These are phyloP conservation scores for Penstemon davidsonii DNA, from an alignment of 257 asterid species.

Conservation along the genomic window DNA sequence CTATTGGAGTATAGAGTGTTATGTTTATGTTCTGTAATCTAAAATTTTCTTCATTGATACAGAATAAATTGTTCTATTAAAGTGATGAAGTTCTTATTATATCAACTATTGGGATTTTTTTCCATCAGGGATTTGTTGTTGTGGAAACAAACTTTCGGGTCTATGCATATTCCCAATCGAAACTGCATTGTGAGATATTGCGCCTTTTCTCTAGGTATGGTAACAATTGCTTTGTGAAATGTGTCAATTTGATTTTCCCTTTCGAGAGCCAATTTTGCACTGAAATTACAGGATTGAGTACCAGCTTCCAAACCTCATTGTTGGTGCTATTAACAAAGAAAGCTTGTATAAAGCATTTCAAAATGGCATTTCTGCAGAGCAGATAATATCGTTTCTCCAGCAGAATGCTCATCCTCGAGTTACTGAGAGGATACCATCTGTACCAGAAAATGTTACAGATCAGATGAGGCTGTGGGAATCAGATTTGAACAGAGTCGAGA, in stretches of 20 bases:
- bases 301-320: slow-evolving; percentile 97
- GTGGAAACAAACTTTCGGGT: slow-evolving; percentile 94
- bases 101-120: slow-evolving; percentile 7
- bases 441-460: slow-evolving; percentile 96
- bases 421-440: slow-evolving; percentile 76
- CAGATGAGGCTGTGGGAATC: slow-evolving; percentile 98
- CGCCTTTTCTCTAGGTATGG: slow-evolving; percentile 90
- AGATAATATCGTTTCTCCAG: slow-evolving; percentile 92
- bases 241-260: not conserved
- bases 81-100: slow-evolving; percentile 17
- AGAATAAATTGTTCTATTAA: slow-evolving; percentile 15
- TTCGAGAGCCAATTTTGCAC: slow-evolving; percentile 14
- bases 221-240: slow-evolving; percentile 7
- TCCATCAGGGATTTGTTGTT: slow-evolving; percentile 82
- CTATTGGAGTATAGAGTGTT: not conserved
- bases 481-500: slow-evolving; percentile 87
- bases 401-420: slow-evolving; percentile 98
- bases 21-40: slow-evolving; percentile 12
- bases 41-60: slow-evolving; percentile 4
- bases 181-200: slow-evolving; percentile 85
- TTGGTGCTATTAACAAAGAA: slow-evolving; percentile 88
- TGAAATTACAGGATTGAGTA: slow-evolving; percentile 79
- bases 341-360: slow-evolving; percentile 88
- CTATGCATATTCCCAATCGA: slow-evolving; percentile 92
- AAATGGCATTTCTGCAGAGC: slow-evolving; percentile 90